Evolutionary conservation across 495 filamentous ascomycete genomes (phyloP).

Genomic region (Tuber melanosporum): DNA sequence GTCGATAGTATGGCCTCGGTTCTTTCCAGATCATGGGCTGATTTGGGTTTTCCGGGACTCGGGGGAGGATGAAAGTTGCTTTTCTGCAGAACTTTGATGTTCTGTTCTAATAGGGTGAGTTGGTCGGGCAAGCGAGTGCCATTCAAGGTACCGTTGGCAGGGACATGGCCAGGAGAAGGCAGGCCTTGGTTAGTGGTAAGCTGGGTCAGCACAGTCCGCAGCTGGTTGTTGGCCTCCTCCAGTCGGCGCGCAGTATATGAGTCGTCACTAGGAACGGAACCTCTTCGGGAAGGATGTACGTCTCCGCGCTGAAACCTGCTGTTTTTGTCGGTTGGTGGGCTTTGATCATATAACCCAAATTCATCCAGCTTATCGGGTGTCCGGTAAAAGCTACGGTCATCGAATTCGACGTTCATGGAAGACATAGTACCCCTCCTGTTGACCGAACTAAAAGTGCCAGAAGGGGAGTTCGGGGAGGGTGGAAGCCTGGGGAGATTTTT

Average conservation of each 20-base stretch:
- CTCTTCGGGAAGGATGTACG: slow-evolving; percentile 32
- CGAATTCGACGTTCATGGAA: slow-evolving; percentile 49
- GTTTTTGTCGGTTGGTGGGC: slow-evolving; percentile 47
- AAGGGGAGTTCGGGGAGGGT: slow-evolving; percentile 27
- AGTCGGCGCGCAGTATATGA: slow-evolving; percentile 62
- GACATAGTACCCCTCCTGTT: slow-evolving; percentile 29
- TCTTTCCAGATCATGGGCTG: slow-evolving; percentile 48
- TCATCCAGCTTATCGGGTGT: slow-evolving; percentile 61
- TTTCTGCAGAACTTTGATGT: slow-evolving; percentile 43
- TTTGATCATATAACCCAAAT: slow-evolving; percentile 48
- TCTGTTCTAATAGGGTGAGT: slow-evolving; percentile 50
- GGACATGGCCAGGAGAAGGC: slow-evolving; percentile 49
- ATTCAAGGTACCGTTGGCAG: slow-evolving; percentile 44
- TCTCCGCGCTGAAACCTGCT: slow-evolving; percentile 37
- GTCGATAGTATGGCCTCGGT: slow-evolving; percentile 57
- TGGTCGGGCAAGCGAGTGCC: slow-evolving; percentile 47
- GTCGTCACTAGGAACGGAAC: slow-evolving; percentile 42
- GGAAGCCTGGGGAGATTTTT: slow-evolving; percentile 19
- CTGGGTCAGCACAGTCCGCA: slow-evolving; percentile 50
- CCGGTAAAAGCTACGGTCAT: slow-evolving; percentile 73
- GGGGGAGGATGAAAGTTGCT: slow-evolving; percentile 31
- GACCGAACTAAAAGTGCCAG: slow-evolving; percentile 31
- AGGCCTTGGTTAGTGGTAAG: slow-evolving; percentile 46
- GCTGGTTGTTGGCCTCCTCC: slow-evolving; percentile 62
- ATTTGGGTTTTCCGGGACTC: slow-evolving; percentile 24